Conservation (phyloP, 164 flowering plant species). For the Berberis vulgaris region DNA sequence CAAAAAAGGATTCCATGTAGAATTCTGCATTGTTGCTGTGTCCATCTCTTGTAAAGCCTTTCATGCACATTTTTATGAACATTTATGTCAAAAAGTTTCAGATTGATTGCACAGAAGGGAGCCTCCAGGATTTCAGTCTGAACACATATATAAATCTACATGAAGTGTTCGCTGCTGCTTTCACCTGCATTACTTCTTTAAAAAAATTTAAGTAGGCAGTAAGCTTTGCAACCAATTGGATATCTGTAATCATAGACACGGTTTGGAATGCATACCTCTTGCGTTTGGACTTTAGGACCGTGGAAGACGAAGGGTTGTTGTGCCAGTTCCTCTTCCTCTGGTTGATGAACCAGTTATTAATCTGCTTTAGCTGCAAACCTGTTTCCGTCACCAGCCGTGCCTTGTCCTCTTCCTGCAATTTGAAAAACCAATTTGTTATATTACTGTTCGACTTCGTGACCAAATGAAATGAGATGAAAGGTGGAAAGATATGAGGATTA, state of each 20-base stretch:
- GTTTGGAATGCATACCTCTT: constrained; percentile 42
- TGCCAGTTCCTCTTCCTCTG: constrained; percentile 93
- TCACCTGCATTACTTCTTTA: constrained; percentile 58
- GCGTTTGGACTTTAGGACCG: constrained; percentile 62
- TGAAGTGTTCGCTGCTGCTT: constrained; percentile 26
- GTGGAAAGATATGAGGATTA: not conserved
- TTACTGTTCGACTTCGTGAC: not conserved
- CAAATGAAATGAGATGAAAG: not conserved
- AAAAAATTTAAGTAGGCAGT: constrained; percentile 18
- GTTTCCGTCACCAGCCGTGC: constrained; percentile 81
- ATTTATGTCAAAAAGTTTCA: not conserved
- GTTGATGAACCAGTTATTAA: constrained; percentile 86
- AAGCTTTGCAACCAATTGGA: not conserved
- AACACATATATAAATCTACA: constrained; percentile 17
- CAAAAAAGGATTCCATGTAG: no score
- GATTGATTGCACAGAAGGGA: not conserved
- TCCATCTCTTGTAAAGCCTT: not conserved
- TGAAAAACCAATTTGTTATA: not conserved
- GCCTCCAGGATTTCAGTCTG: not conserved
- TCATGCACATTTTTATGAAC: not conserved
- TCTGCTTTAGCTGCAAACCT: constrained; percentile 83
- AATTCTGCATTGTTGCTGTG: no score
- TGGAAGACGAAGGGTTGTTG: constrained; percentile 49
- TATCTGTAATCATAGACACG: not conserved
- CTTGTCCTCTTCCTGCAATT: constrained; percentile 77